Evolutionary conservation across 768 basidiomycete genomes (phyloP), one percentile per base, ranked within the genome.

Genomic region (Termitomyces sp.): DNA sequence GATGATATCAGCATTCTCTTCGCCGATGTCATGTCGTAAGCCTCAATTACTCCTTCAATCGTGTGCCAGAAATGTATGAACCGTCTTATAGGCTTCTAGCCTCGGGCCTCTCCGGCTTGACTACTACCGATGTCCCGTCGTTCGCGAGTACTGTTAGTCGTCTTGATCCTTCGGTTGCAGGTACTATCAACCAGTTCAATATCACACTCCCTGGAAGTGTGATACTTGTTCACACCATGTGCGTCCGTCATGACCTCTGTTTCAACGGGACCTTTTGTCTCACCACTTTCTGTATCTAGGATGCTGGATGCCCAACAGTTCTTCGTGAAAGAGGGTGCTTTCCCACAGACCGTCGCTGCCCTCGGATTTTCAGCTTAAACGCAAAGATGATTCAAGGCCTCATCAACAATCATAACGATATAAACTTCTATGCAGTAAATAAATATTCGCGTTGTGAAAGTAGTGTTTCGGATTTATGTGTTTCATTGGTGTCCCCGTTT

Each of bases 291-390:
- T 47, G 20, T 14, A 2, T 46, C n/a, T 46, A 72, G 73, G 66
- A 70, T 73, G 71, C 63, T 70, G 32, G 73, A 75, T 58, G 73
- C 71, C 6, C 58, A 62, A 36, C 72, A 75, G 58, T 75, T 75
- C 69, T 45, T 73, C 30, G 59, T 58, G 38, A 61, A 58, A 24
- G 69, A 72, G 53, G 68, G 68, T n/a, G 60, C 61, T 16, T 70
- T 72, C 65, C 69, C 71, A 7, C 65, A 68, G 61, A 73, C 72
- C 18, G 59, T 70, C 32, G 61, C 70, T 47, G 68, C 67, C 12
- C 67, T 73, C 47, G 73, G 72, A 10, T 74, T n/a, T n/a, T n/a
- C n/a, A n/a, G n/a, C n/a, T n/a, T n/a, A n/a, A n/a, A n/a, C n/a
- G 6, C 38, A 40, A 42, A 38, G 48, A 30, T 36, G 42, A 8